phyloP scores from a whole-genome alignment of 1,284 basidiomycete species.

The Volvariella volvacea region DNA sequence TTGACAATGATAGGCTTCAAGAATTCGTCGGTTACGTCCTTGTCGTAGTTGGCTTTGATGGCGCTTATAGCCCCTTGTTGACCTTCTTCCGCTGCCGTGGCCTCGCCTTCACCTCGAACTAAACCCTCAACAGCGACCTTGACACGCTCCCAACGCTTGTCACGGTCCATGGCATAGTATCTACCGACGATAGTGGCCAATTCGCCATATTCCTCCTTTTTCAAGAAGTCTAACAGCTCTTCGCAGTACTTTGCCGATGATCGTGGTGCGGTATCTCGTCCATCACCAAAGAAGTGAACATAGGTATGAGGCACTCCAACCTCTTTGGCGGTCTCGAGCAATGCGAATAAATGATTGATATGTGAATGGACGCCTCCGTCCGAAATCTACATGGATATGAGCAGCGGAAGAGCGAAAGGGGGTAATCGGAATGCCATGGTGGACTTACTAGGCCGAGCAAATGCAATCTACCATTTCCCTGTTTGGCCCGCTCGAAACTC shows the following conservation, averaged over 20 bases:
- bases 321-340: constrained; percentile 85
- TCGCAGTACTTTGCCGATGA: constrained; percentile 71
- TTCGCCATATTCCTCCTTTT: constrained; percentile 68
- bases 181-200: constrained; percentile 79
- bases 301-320: constrained; percentile 77
- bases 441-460: constrained; percentile 71
- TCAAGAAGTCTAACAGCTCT: constrained; percentile 71
- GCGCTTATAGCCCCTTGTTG: constrained; percentile 40
- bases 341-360: constrained; percentile 79
- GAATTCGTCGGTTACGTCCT: constrained; percentile 87
- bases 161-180: constrained; percentile 95
- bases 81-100: constrained; percentile 22
- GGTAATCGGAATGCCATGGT: constrained; percentile 5
- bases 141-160: constrained; percentile 91
- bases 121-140: constrained; percentile 84
- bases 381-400: constrained; percentile 52
- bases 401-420: background rate
- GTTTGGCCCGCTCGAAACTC: constrained; percentile 71
- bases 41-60: constrained; percentile 70
- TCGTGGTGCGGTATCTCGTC: constrained; percentile 83
- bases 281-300: constrained; percentile 88
- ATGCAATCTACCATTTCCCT: constrained; percentile 76
- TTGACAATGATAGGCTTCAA: constrained; percentile 88
- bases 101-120: constrained; percentile 68
- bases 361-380: constrained; percentile 96